A percentile compares a stretch with the other conserved stretches of the same genome.
phyloP scores from a whole-genome alignment of 495 filamentous ascomycete species.

The Neurospora sp. region DNA sequence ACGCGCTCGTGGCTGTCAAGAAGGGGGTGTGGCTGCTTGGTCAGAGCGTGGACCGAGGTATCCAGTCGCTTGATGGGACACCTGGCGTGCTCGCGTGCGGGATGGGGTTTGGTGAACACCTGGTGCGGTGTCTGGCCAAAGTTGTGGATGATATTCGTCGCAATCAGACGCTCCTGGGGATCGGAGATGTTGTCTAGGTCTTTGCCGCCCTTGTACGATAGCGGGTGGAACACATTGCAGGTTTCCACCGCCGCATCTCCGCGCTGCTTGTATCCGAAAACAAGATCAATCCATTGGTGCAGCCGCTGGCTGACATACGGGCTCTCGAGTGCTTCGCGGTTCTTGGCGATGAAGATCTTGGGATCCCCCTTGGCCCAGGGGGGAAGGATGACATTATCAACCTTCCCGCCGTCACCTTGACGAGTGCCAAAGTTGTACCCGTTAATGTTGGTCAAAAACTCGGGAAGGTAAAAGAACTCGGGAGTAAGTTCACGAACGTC shows the following conservation, averaged over 20 bases:
- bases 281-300: slow-evolving; percentile 91
- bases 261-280: slow-evolving; percentile 92
- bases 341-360: slow-evolving; percentile 88
- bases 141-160: slow-evolving; percentile 94
- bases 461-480: slow-evolving; percentile 93
- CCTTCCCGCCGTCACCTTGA: slow-evolving; percentile 66
- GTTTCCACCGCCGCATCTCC: slow-evolving; percentile 88
- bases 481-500: slow-evolving; percentile 92
- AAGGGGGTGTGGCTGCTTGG: slow-evolving; percentile 70
- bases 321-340: slow-evolving; percentile 88
- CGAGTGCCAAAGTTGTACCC: slow-evolving; percentile 83
- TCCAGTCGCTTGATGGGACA: slow-evolving; percentile 60
- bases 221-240: slow-evolving; percentile 89
- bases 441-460: slow-evolving; percentile 87
- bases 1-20: slow-evolving; percentile 76
- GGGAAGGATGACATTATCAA: slow-evolving; percentile 77
- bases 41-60: slow-evolving; percentile 64
- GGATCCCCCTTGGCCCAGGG: slow-evolving; percentile 97
- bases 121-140: slow-evolving; percentile 97
- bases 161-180: slow-evolving; percentile 69
- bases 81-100: slow-evolving; percentile 56
- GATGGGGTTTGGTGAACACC: slow-evolving; percentile 75
- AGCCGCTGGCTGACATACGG: slow-evolving; percentile 84
- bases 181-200: slow-evolving; percentile 89
- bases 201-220: slow-evolving; percentile 88